Evolutionary conservation across 2,329 filamentous ascomycete species (phyloP), one percentile per base, ranked within the genome.

Genomic region (Microsporum canis): DNA sequence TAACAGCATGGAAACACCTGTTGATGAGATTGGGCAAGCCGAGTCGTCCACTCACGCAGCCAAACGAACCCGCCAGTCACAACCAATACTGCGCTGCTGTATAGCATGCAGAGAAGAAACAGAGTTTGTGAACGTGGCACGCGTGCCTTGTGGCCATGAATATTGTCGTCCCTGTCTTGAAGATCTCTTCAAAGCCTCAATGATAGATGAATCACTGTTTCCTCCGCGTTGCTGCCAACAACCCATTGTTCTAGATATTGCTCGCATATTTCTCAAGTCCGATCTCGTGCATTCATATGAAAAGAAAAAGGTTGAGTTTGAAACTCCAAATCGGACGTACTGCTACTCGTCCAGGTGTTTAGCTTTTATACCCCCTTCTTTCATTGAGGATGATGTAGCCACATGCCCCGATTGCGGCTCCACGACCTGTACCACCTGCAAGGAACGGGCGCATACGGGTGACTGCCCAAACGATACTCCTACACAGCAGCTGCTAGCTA

Each of bases 401-500:
- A 62, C 41, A 17, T 72, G 70, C 60, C 43, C 39, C 5, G 12
- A 31, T 4, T 72, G 69, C 45, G 55, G 49, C 3, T 51, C 55
- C 7, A 27, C 49, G 23, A 70, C 65, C 2, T 72, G 69, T 39
- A 63, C 63, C 1, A 60, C 66, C 12, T 71, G 70, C 62, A 71
- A 71, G 60, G 59, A 58, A 10, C 5, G 12, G 7, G 60, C 57
- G 8, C 68, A 71, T 59, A 36, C 27, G 1, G 59, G 65, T 5
- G 62, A 67, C 38, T 74, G 71, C 56, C 66, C 65, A 1, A 58
- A 69, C 1, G 66, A 70, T 39, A 43, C 64, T 29, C 64, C 59
- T 17, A 53, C 66, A n/a, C 64, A 70, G 49, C 66, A 67, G 14
- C 57, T 71, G n/a, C 75, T 89, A 3, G 80, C 83, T 58, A 78